phyloP scores from a whole-genome alignment of 2,329 filamentous ascomycete genomes.

The Pyrenophora graminea region DNA sequence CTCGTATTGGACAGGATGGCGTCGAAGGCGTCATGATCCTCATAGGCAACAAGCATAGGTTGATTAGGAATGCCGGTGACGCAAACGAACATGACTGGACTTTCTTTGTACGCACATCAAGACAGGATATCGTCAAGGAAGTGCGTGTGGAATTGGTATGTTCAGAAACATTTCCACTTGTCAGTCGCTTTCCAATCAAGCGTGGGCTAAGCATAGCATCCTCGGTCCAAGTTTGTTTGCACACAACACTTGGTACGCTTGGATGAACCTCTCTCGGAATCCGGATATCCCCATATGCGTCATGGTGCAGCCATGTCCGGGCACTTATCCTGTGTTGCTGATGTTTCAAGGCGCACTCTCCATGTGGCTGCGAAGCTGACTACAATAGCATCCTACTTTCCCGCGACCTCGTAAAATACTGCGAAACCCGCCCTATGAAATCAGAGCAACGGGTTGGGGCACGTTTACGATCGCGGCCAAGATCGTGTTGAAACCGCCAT shows the following conservation, averaged over 20 bases:
- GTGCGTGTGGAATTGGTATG: slow-evolving; percentile 45
- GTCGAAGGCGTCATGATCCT: slow-evolving; percentile 50
- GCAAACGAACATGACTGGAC: slow-evolving; percentile 52
- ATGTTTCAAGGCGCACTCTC: neutral
- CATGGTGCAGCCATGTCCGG: neutral
- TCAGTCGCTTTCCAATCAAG: slow-evolving; percentile 10
- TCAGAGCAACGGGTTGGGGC: slow-evolving; percentile 51
- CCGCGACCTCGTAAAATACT: slow-evolving; percentile 43
- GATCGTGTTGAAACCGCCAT: slow-evolving; percentile 51
- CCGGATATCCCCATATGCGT: neutral
- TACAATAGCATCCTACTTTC: slow-evolving; percentile 49
- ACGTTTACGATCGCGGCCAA: slow-evolving; percentile 47
- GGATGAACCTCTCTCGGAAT: neutral
- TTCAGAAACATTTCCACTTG: neutral
- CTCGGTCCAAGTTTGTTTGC: neutral
- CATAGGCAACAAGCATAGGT: slow-evolving; percentile 51
- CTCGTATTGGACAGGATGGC: slow-evolving; percentile 26
- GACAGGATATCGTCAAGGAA: slow-evolving; percentile 51
- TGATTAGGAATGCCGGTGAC: slow-evolving; percentile 26
- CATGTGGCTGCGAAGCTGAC: slow-evolving; percentile 3
- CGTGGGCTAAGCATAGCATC: neutral
- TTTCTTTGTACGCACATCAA: slow-evolving; percentile 52
- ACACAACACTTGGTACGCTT: neutral
- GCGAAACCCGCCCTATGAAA: slow-evolving; percentile 46
- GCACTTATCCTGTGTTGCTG: neutral